Percentiles rank a stretch among this genome's conserved stretches.
phyloP scores from a whole-genome alignment of 768 basidiomycete species.

The Postia placenta region DNA sequence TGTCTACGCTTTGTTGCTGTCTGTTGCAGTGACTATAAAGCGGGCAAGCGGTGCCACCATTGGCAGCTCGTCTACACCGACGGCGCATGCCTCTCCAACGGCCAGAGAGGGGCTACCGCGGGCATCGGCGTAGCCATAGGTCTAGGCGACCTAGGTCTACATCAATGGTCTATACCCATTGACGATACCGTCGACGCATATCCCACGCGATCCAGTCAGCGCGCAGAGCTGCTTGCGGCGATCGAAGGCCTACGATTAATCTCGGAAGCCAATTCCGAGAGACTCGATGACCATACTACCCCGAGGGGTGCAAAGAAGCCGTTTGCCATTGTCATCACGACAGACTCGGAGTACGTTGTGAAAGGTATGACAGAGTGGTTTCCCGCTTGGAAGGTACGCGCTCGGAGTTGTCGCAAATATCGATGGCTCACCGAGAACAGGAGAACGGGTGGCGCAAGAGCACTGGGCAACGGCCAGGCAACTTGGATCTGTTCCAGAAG shows the following conservation, averaged over 20 bases:
- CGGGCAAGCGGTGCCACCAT: background rate
- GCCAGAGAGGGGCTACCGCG: background rate
- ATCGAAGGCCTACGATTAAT: background rate
- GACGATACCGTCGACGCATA: background rate
- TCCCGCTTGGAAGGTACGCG: conserved; percentile 26
- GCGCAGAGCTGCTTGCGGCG: conserved; percentile 6
- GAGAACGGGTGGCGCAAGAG: background rate
- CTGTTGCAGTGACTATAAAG: background rate
- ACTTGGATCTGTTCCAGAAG: background rate
- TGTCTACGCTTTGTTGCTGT: background rate
- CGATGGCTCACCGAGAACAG: background rate
- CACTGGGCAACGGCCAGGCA: background rate
- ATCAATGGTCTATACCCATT: background rate
- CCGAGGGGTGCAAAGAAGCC: background rate
- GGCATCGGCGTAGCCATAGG: background rate
- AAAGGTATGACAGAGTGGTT: conserved; percentile 31
- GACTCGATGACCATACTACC: no score
- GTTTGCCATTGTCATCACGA: conserved; percentile 20
- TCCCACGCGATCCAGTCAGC: conserved; percentile 2
- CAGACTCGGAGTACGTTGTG: conserved; percentile 31
- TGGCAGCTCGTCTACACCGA: background rate
- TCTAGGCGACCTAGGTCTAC: no score
- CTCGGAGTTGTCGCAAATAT: no score
- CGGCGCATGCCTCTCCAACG: background rate
- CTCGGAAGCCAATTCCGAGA: background rate